Evolutionary conservation across 345 rosid species (phyloP).

Genomic region (Pistacia vera): DNA sequence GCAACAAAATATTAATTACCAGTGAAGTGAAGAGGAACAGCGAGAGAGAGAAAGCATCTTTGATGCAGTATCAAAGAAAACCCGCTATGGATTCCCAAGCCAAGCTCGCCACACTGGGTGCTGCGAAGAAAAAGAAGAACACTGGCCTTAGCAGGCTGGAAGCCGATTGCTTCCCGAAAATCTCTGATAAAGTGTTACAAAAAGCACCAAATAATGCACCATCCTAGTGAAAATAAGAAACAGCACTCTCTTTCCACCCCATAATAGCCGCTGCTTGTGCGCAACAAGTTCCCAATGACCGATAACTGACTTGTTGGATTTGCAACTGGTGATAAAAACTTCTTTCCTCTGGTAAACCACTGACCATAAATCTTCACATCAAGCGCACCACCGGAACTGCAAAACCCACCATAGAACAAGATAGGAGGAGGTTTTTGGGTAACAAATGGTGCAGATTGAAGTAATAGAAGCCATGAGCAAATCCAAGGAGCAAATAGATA

Average conservation of each 20-base stretch:
- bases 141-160: slow-evolving; percentile 43
- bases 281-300: slow-evolving; percentile 43
- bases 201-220: slow-evolving; percentile 50
- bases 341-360: slow-evolving; percentile 49
- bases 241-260: slow-evolving; percentile 49
- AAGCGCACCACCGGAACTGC: slow-evolving; percentile 35
- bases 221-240: slow-evolving; percentile 42
- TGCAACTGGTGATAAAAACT: slow-evolving; percentile 40
- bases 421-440: slow-evolving; percentile 13
- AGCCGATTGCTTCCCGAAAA: slow-evolving; percentile 32
- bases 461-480: slow-evolving; percentile 43
- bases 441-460: slow-evolving; percentile 33
- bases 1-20: slow-evolving; percentile 18
- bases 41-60: slow-evolving; percentile 42
- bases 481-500: slow-evolving; percentile 49
- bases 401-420: slow-evolving; percentile 39
- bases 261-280: slow-evolving; percentile 40
- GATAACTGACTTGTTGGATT: slow-evolving; percentile 50
- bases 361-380: slow-evolving; percentile 53
- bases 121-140: slow-evolving; percentile 43
- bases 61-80: slow-evolving; percentile 27
- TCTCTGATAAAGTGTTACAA: slow-evolving; percentile 48
- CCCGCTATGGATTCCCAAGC: slow-evolving; percentile 46
- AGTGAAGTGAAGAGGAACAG: slow-evolving; percentile 42
- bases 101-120: slow-evolving; percentile 47